Conservation (phyloP, 495 filamentous ascomycete genomes). For the Pyrenula aspistea region DNA sequence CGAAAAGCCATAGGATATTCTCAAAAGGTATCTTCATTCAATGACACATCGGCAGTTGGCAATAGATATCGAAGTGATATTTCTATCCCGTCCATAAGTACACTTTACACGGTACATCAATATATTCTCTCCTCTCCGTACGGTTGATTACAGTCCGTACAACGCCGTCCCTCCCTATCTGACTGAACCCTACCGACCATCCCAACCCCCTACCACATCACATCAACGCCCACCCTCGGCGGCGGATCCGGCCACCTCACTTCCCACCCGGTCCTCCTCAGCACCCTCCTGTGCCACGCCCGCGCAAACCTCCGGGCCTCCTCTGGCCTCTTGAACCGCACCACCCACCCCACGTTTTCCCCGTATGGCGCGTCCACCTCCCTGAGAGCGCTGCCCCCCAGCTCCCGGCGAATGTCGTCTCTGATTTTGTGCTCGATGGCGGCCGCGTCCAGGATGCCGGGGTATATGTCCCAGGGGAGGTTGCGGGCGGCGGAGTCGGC, state of each 20-base stretch:
- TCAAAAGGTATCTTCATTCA: too few relatives aligned
- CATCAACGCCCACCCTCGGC: not conserved
- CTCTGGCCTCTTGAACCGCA: conserved; percentile 31
- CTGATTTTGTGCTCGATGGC: not conserved
- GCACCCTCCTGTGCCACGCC: conserved; percentile 38
- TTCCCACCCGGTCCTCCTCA: conserved; percentile 9
- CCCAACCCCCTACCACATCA: not conserved
- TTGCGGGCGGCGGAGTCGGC: not conserved
- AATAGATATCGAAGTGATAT: too few relatives aligned
- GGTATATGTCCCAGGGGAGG: not conserved
- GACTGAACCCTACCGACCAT: too few relatives aligned
- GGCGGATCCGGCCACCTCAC: not conserved
- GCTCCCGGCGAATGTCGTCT: not conserved
- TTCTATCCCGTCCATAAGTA: too few relatives aligned
- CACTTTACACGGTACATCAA: too few relatives aligned
- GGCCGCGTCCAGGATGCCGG: not conserved
- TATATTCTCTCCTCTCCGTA: too few relatives aligned
- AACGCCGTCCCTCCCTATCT: not conserved
- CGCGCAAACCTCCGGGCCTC: conserved; percentile 45
- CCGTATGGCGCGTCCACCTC: not conserved
- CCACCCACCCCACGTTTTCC: conserved; percentile 26
- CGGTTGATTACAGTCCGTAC: not conserved
- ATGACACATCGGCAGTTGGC: too few relatives aligned
- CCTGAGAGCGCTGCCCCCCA: not conserved
- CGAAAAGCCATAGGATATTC: too few relatives aligned